Base-by-base conservation (phyloP, 352 stramenopile genomes). In the Globisporangium spiculum region DNA sequence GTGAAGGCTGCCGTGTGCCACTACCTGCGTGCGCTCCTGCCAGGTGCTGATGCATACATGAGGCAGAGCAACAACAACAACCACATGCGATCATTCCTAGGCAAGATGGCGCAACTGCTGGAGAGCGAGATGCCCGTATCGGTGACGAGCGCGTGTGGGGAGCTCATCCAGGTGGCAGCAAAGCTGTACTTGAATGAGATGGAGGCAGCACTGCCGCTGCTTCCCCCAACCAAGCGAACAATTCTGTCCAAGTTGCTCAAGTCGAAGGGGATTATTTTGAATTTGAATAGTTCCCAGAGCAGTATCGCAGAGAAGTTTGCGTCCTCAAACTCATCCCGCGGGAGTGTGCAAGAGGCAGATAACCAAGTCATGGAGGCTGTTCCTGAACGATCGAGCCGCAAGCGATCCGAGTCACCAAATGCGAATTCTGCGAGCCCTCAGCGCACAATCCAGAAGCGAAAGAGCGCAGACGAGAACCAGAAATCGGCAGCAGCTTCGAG, bases 71-170 rank as follows among this genome's bases (percentile, higher is more conserved):
- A 68, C 44, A 92, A 86, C 73, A 80, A 85, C 54, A 86, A 75
- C 34, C 76, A 89, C 64, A 89, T 94, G 78, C 84, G 84, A 16
- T 73, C 74, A 9, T 81, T 96, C 48, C 67, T 96, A 34, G 78
- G 80, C 5, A 93, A 91, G 63, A 75, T 93, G 22, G 83, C 81
- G 46, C 78, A 91, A 10, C 73, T 92, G 5, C 68, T 92, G 66
- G 81, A 93, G 66, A 61, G 68, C 24, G 88, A 96, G 54, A 68
- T 73, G 4, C 84, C 86, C 0, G 78, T 93, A 38, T 78, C 84
- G 20, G 76, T 92, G 8, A 75, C 78, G 24, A 79, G 72, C 30
- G 82, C 80, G 1, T 90, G 81, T 69, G 71, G 83, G 2, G 79
- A 90, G n/a, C 72, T 94, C 1, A 64, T 94, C 6, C 74, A 81